These are phyloP conservation scores for Raphanus sativus DNA, from an alignment of 345 rosid genomes.

Conservation along the genomic window DNA sequence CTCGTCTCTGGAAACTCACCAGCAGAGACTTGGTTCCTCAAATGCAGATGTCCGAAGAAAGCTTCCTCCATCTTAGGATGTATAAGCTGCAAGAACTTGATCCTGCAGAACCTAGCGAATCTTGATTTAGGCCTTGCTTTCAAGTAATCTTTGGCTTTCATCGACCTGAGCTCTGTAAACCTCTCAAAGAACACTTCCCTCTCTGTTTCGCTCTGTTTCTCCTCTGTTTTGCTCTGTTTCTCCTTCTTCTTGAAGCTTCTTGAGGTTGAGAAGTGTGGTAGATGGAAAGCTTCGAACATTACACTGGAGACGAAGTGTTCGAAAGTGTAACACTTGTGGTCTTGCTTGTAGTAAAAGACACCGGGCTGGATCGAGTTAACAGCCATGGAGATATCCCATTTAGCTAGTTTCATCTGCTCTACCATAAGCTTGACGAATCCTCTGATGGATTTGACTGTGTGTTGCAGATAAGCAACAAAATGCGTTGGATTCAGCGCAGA, in stretches of 20 bases:
- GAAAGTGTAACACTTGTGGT: constrained; percentile 76
- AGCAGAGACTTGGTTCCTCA: constrained; percentile 49
- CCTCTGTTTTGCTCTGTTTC: constrained; percentile 35
- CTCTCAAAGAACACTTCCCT: constrained; percentile 51
- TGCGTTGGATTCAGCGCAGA: constrained; percentile 59
- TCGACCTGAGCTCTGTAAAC: constrained; percentile 63
- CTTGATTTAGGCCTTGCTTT: constrained; percentile 58
- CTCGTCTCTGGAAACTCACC: constrained; percentile 63
- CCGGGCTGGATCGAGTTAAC: constrained; percentile 60
- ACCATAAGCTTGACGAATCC: constrained; percentile 68
- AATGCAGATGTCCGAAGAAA: constrained; percentile 58
- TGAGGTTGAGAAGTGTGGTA: constrained; percentile 51
- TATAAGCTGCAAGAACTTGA: constrained; percentile 65
- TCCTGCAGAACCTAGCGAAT: constrained; percentile 64
- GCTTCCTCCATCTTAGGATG: constrained; percentile 82
- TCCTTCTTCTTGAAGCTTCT: constrained; percentile 30
- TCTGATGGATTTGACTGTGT: constrained; percentile 63
- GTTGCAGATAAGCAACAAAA: constrained; percentile 55
- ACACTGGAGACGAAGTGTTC: constrained; percentile 73
- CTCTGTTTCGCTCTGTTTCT: constrained; percentile 32
- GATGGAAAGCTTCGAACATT: constrained; percentile 59
- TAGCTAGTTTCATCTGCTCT: constrained; percentile 62
- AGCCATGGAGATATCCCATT: constrained; percentile 75
- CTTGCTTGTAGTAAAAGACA: constrained; percentile 60
- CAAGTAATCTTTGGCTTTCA: constrained; percentile 54